A percentile compares a stretch with the other conserved stretches of the same genome.
Conservation (phyloP, 495 filamentous ascomycete genomes). For the Bathelium albidoporum region DNA sequence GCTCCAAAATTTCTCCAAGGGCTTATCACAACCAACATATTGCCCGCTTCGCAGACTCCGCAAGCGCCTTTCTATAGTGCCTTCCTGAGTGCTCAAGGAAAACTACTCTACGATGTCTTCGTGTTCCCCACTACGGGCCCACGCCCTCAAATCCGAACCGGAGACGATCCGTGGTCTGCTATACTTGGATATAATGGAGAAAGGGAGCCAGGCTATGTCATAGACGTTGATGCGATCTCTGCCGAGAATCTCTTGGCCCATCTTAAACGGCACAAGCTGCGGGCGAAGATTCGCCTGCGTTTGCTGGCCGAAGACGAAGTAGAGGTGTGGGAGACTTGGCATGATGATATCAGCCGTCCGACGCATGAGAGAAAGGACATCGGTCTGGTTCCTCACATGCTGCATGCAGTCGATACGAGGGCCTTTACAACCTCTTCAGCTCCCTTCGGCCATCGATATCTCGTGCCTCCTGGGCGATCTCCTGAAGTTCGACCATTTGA, state of each 20-base stretch:
- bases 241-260: constrained; percentile 52
- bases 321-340: constrained; percentile 61
- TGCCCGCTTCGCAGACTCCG: constrained; percentile 25
- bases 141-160: constrained; percentile 7
- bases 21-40: constrained; percentile 67
- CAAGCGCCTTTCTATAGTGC: constrained; percentile 56
- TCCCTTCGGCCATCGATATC: constrained; percentile 46
- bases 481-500: constrained; percentile 4
- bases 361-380: constrained; percentile 22
- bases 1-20: constrained; percentile 79
- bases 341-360: constrained; percentile 15
- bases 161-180: constrained; percentile 5
- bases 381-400: constrained; percentile 3
- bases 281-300: constrained; percentile 62
- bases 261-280: constrained; percentile 71
- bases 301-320: constrained; percentile 52
- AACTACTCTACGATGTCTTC: constrained; percentile 81
- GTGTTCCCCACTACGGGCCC: constrained; percentile 49
- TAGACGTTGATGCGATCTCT: constrained; percentile 69
- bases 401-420: constrained; percentile 13
- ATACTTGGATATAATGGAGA: constrained; percentile 14
- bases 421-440: constrained; percentile 2
- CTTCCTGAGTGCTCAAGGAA: constrained; percentile 77
- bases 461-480: not conserved
- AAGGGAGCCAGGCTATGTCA: constrained; percentile 50